Evolutionary conservation across 768 basidiomycete species (phyloP), one percentile per base, ranked within the genome.

Genomic region (Amanita pseudoporphyria): DNA sequence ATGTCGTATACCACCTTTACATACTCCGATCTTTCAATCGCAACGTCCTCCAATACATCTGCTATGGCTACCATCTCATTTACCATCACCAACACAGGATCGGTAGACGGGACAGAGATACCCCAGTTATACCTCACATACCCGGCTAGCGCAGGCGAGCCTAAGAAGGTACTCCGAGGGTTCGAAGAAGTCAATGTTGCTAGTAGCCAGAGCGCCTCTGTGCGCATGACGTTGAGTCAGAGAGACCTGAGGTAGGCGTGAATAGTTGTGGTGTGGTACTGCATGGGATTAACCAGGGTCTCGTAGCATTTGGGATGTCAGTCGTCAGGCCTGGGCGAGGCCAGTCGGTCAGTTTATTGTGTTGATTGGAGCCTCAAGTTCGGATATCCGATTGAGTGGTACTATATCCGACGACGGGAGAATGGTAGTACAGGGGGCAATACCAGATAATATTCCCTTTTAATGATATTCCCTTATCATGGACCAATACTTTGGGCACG

Each of bases 1-100:
- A 67, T 88, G 12, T 80, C 77, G 3, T 90, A 87, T 62, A 86
- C 87, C 41, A 77, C 72, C 0, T 90, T 88, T 62, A 59, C 70
- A 3, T 87, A 84, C 61, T 77, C 79, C 7, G 62, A 67, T 16
- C 61, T 85, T 36, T 58, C 68, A 3, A 65, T 78, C 41, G 40
- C 60, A 14, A 45, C 21, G 7, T 30, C 42, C 16, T 53, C 19
- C 3, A 21, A 44, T 6, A 49, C 64, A 10, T 64, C 68, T 2
- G 58, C 64, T n/a, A 63, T 64, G 0, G 60, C 63, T 37, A 54
- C 61, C 2, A 56, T 78, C 14, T 62, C 64, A 1, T 79, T 81
- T 57, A 65, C 61, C 1, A 62, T 81, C 1, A 60, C 56, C 26
- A 80, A 82, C 57, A 71, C 65, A 1, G 79, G 79, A 24, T 53